A percentile compares a stretch with the other conserved stretches of the same genome.
Conservation (phyloP, 1,284 basidiomycete species). For the Puccinia polysora region DNA sequence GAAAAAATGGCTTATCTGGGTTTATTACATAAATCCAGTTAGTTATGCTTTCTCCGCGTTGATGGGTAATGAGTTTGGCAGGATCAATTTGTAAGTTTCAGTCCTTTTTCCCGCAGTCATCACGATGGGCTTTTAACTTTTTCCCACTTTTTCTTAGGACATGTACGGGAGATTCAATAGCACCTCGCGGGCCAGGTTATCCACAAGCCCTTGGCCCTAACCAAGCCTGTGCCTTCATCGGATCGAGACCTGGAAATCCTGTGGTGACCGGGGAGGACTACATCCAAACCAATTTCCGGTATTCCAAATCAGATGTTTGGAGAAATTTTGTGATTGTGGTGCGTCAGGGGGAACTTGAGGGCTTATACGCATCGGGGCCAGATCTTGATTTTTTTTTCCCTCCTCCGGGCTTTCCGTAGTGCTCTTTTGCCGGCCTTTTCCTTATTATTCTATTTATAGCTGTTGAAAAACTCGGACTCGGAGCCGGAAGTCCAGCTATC, state of each 20-base stretch:
- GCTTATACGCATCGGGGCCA: too few species aligned
- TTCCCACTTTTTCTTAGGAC: background rate
- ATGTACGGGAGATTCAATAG: conserved; percentile 47
- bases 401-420: conserved; percentile 46
- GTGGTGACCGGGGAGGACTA: conserved; percentile 54
- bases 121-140: background rate
- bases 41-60: conserved; percentile 73
- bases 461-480: conserved; percentile 1
- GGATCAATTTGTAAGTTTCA: conserved; percentile 55
- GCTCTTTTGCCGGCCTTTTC: conserved; percentile 9
- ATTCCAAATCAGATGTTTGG: conserved; percentile 54
- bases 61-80: conserved; percentile 78
- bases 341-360: background rate
- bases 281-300: conserved; percentile 52
- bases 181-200: conserved; percentile 54
- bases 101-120: conserved; percentile 46
- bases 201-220: conserved; percentile 54
- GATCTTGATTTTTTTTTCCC: background rate
- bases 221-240: conserved; percentile 54
- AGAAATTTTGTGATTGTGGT: conserved; percentile 55
- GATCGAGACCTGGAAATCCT: conserved; percentile 52
- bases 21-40: conserved; percentile 61
- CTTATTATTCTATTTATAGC: conserved; percentile 55
- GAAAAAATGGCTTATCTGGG: conserved; percentile 40
- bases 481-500: conserved; percentile 5